phyloP scores from a whole-genome alignment of 345 rosid genomes.

The Salix arbutifolia region DNA sequence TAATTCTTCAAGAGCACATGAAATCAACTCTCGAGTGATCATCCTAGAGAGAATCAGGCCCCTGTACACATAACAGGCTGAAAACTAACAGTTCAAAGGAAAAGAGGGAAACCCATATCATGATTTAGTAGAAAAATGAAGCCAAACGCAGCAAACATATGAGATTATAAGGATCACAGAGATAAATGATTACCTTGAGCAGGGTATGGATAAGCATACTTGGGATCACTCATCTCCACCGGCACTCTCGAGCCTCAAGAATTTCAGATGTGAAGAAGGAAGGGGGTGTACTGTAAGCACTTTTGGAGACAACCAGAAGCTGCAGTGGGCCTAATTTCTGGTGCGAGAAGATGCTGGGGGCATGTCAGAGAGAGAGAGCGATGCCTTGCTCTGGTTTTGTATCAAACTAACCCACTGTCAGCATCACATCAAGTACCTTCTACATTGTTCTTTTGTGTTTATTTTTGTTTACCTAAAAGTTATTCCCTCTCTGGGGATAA shows the following conservation, averaged over 20 bases:
- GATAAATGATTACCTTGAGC: slow-evolving; percentile 18
- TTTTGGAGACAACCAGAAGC: background rate
- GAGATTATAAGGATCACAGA: background rate
- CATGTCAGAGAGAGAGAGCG: background rate
- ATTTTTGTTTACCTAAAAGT: background rate
- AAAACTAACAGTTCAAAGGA: background rate
- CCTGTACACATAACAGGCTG: background rate
- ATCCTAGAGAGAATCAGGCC: background rate
- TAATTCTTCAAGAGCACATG: background rate
- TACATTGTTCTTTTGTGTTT: background rate
- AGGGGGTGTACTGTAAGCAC: background rate
- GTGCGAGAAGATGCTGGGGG: background rate
- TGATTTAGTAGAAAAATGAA: background rate
- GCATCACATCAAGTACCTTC: background rate
- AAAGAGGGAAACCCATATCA: background rate
- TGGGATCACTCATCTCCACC: slow-evolving; percentile 23
- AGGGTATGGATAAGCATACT: slow-evolving; percentile 32
- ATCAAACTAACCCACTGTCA: background rate
- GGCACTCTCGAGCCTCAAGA: background rate
- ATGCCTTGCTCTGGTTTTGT: too few species aligned
- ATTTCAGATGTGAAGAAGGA: background rate
- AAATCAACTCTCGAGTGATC: background rate
- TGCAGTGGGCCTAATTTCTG: background rate
- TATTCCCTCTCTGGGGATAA: background rate
- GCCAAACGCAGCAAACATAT: background rate